These are phyloP conservation scores for Dothideomycetes sp. DNA, from an alignment of 2,329 filamentous ascomycete species.

Conservation along the genomic window DNA sequence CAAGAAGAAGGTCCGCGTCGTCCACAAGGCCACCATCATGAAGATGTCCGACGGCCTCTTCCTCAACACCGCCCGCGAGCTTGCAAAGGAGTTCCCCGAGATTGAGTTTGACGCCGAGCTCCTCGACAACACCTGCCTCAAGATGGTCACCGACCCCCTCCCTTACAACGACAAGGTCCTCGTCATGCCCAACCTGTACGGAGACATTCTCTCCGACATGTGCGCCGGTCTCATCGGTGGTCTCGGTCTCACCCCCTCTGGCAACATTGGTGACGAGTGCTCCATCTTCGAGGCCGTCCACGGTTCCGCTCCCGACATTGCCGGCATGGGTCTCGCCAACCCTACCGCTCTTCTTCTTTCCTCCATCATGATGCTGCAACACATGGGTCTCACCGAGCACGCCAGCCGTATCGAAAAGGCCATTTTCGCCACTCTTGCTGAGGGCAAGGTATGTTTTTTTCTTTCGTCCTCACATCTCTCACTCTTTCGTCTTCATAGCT, in stretches of 20 bases:
- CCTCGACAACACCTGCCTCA: conserved; percentile 97
- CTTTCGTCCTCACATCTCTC: not conserved
- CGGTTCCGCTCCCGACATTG: conserved; percentile 93
- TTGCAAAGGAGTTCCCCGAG: conserved; percentile 89
- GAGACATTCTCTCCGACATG: conserved; percentile 99
- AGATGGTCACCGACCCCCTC: conserved; percentile 91
- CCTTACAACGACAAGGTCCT: conserved; percentile 99
- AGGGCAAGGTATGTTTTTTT: conserved; percentile 63
- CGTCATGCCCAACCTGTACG: conserved; percentile 96
- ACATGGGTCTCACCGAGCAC: conserved; percentile 84
- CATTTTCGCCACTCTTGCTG: conserved; percentile 86
- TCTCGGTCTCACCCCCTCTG: conserved; percentile 90
- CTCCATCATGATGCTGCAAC: conserved; percentile 99
- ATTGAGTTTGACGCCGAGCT: conserved; percentile 97
- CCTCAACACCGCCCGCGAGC: conserved; percentile 71
- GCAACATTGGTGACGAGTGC: conserved; percentile 98
- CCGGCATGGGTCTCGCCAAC: conserved; percentile 91
- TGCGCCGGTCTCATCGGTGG: conserved; percentile 97
- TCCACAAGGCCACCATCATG: conserved; percentile 99
- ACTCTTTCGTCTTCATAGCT: too few relatives aligned
- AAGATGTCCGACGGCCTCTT: conserved; percentile 99
- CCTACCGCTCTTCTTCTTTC: conserved; percentile 89
- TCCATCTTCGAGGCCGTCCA: conserved; percentile 99
- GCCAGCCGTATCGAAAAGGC: conserved; percentile 84
- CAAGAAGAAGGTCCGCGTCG: conserved; percentile 91